phyloP scores from a whole-genome alignment of 129 eudicot species.

The Oenanthe sinensis region DNA sequence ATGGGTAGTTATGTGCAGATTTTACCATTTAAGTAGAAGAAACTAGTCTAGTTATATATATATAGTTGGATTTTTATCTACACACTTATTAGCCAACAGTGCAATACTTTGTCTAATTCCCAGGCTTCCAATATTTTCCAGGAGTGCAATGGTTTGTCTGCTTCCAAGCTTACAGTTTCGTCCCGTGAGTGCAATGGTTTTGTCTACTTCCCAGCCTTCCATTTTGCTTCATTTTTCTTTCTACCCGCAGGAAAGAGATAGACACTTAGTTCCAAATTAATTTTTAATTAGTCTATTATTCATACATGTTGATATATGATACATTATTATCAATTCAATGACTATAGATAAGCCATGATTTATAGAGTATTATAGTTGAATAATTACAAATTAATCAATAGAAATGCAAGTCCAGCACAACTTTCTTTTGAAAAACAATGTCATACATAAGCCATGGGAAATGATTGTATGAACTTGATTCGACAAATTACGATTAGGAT shows the following conservation, averaged over 20 bases:
- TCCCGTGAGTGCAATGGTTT: background rate
- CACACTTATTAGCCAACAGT: constrained; percentile 19
- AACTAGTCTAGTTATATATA: background rate
- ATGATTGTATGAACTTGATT: no score
- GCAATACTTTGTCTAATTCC: constrained; percentile 7
- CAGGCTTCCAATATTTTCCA: background rate
- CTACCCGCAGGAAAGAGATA: background rate
- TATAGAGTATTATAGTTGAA: no score
- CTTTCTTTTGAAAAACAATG: no score
- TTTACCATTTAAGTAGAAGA: background rate
- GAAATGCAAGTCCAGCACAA: no score
- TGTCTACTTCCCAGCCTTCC: background rate
- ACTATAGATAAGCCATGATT: no score
- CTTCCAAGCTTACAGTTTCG: background rate
- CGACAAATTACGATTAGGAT: no score
- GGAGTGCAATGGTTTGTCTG: background rate
- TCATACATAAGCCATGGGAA: no score
- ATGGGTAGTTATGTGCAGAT: background rate
- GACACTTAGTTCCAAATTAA: background rate
- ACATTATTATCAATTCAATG: no score
- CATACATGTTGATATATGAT: background rate
- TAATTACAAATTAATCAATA: no score
- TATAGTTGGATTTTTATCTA: background rate
- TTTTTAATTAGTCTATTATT: background rate
- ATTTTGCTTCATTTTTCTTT: background rate